Evolutionary conservation across 164 flowering plant species (phyloP).

Genomic region (Taxillus chinensis): DNA sequence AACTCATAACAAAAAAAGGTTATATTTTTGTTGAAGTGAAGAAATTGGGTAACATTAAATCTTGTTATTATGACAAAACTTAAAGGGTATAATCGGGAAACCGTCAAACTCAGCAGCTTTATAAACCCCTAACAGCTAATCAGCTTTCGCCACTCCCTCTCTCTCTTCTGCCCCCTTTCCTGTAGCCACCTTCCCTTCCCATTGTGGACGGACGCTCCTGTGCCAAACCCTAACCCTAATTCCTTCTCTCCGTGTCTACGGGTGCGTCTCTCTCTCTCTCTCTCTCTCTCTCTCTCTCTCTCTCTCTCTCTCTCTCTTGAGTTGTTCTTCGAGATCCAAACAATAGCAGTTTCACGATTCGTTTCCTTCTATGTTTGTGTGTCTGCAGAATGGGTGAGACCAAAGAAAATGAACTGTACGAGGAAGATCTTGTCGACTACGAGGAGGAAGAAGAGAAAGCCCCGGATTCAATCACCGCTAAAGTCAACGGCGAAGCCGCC

Average conservation of each 20-base stretch:
- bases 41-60: no score
- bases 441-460: conserved; percentile 91
- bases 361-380: neutral
- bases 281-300: neutral
- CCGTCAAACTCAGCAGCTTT: neutral
- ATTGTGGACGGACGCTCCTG: conserved; percentile 28
- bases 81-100: neutral
- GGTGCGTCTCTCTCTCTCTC: neutral
- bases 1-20: no score
- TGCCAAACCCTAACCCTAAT: conserved; percentile 18
- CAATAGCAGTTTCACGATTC: conserved; percentile 3
- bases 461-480: conserved; percentile 49
- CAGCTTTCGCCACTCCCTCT: neutral
- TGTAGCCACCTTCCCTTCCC: conserved; percentile 1
- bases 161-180: neutral
- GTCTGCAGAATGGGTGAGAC: conserved; percentile 50
- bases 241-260: neutral
- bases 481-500: conserved; percentile 62
- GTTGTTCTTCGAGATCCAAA: neutral
- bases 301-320: neutral
- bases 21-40: no score
- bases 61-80: neutral
- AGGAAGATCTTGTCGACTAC: conserved; percentile 97
- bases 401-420: conserved; percentile 77
- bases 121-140: no score